Conservation (phyloP, 108 stramenopile genomes). For the Skeletonema menzelii region DNA sequence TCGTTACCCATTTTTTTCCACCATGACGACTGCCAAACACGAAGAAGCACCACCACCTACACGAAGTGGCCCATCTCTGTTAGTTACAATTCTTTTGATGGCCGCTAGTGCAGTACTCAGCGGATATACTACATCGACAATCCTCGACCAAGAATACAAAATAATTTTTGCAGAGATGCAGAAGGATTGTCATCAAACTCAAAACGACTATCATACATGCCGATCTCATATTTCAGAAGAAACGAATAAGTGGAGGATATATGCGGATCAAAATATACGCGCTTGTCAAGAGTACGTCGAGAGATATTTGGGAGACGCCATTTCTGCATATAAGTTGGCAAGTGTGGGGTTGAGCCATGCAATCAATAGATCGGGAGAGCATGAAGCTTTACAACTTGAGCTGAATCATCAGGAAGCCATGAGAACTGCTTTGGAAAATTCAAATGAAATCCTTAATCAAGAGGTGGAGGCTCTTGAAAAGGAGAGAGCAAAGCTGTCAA, state of each 20-base stretch:
- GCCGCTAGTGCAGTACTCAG: background rate
- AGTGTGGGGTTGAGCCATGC: slow-evolving; percentile 26
- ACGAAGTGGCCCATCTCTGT: background rate
- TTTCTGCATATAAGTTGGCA: slow-evolving; percentile 3
- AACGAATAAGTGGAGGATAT: slow-evolving; percentile 5
- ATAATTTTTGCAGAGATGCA: background rate
- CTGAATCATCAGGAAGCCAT: background rate
- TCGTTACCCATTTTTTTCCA: background rate
- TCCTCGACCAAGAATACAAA: background rate
- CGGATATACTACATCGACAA: background rate
- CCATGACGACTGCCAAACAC: background rate
- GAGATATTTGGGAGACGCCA: slow-evolving; percentile 8
- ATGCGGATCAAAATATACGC: slow-evolving; percentile 13
- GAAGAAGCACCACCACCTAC: too few relatives aligned
- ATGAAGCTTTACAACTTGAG: background rate
- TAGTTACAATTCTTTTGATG: background rate
- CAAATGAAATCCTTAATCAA: background rate
- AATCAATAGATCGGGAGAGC: background rate
- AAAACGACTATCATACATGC: slow-evolving; percentile 10
- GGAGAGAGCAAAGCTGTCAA: background rate
- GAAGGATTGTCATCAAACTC: background rate
- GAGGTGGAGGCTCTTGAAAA: slow-evolving; percentile 5
- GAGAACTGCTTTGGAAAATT: background rate
- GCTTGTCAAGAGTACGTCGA: slow-evolving; percentile 8
- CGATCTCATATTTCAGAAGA: background rate